These are phyloP conservation scores for Oryza coarctata DNA, from an alignment of 176 grass and related monocot species.

Conservation along the genomic window DNA sequence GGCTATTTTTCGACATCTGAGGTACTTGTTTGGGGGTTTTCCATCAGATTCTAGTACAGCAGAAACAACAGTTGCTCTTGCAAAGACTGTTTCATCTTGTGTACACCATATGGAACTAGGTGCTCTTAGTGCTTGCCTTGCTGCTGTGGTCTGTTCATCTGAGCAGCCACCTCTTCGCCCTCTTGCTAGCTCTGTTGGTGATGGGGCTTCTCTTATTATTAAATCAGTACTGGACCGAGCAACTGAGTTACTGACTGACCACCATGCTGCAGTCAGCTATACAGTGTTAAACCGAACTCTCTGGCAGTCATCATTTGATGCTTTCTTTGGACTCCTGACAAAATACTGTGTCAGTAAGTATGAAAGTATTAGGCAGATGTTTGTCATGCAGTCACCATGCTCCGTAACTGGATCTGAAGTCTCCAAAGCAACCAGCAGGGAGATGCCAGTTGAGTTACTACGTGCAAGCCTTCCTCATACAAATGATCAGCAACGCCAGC, in stretches of 20 bases:
- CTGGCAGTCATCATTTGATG: conserved; percentile 98
- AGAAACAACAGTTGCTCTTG: conserved; percentile 72
- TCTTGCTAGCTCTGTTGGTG: conserved; percentile 84
- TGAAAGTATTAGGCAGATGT: conserved; percentile 88
- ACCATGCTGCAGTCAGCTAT: conserved; percentile 58
- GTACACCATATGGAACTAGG: conserved; percentile 81
- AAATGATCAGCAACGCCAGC: conserved; percentile 75
- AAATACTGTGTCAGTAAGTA: conserved; percentile 93
- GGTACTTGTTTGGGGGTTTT: conserved; percentile 92
- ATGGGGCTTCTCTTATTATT: conserved; percentile 80
- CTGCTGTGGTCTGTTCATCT: conserved; percentile 91
- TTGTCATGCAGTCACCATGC: conserved; percentile 57
- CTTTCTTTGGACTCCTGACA: conserved; percentile 92
- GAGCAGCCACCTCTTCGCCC: conserved; percentile 98
- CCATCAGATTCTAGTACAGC: conserved; percentile 69
- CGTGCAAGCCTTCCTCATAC: conserved; percentile 94
- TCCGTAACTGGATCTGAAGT: conserved; percentile 65
- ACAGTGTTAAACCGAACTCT: conserved; percentile 73
- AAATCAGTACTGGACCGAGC: conserved; percentile 88
- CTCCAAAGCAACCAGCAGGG: conserved; percentile 74
- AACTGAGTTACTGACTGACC: conserved; percentile 81
- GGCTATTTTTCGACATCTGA: conserved; percentile 93
- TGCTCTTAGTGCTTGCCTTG: conserved; percentile 91
- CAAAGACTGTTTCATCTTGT: conserved; percentile 65
- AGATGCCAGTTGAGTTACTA: conserved; percentile 96